Conservation (phyloP, 2,329 filamentous ascomycete genomes). For the Fusarium sarcochroum region DNA sequence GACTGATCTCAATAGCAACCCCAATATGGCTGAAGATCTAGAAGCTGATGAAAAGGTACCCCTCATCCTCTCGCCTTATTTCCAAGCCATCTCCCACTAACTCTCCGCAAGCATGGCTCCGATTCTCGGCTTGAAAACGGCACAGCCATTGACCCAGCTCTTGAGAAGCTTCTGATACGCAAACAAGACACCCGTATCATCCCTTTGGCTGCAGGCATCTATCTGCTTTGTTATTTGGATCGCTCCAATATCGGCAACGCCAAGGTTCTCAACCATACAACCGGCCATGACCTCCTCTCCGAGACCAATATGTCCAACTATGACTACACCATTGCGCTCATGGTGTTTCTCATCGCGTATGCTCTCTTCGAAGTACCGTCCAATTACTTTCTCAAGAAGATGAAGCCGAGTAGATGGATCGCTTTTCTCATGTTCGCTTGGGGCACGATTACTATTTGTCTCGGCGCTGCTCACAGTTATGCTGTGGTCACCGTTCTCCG, state of each 20-base stretch:
- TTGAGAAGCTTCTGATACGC: slow-evolving; percentile 27
- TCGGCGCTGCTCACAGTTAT: slow-evolving; percentile 57
- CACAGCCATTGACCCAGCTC: slow-evolving; percentile 12
- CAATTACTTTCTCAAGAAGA: slow-evolving; percentile 61
- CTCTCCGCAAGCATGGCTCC: slow-evolving; percentile 9
- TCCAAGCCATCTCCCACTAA: slow-evolving; percentile 2
- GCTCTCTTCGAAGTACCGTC: slow-evolving; percentile 64
- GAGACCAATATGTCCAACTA: slow-evolving; percentile 63
- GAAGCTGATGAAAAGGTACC: slow-evolving; percentile 30
- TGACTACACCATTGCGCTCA: slow-evolving; percentile 71
- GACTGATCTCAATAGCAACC: slow-evolving; percentile 17
- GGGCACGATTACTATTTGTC: slow-evolving; percentile 59
- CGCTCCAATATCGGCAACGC: slow-evolving; percentile 65
- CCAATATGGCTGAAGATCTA: slow-evolving; percentile 11
- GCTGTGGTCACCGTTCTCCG: slow-evolving; percentile 48
- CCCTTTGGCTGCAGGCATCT: slow-evolving; percentile 41
- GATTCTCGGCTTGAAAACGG: slow-evolving; percentile 27
- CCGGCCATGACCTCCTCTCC: slow-evolving; percentile 48
- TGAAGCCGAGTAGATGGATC: slow-evolving; percentile 65
- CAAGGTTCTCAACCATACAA: slow-evolving; percentile 54
- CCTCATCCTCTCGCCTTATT: background rate
- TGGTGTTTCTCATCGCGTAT: slow-evolving; percentile 65
- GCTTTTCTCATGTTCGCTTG: slow-evolving; percentile 49
- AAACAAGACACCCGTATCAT: slow-evolving; percentile 44
- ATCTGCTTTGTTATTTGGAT: slow-evolving; percentile 64